phyloP scores from a whole-genome alignment of 805 yeast species.

The Yarrowia porcina region DNA sequence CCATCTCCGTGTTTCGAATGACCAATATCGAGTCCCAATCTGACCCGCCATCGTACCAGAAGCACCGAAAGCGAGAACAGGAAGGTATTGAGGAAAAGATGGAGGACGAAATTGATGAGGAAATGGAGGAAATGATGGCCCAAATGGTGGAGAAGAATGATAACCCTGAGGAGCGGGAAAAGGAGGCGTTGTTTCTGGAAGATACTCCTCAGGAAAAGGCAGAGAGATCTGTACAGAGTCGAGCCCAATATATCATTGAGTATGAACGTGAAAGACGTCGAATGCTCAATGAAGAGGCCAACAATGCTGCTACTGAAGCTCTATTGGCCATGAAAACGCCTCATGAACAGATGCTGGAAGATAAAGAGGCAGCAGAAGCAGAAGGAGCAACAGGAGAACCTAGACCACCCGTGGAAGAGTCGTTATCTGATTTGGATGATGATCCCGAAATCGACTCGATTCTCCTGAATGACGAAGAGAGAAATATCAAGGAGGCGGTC shows the following conservation, averaged over 20 bases:
- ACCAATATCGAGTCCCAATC: constrained; percentile 45
- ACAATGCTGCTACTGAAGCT: constrained; percentile 4
- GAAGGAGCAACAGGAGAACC: constrained; percentile 1
- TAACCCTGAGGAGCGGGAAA: constrained; percentile 16
- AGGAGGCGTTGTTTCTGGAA: constrained; percentile 23
- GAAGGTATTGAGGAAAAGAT: constrained; percentile 12
- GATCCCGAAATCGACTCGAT: constrained; percentile 63
- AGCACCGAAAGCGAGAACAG: constrained; percentile 54
- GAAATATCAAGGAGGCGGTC: constrained; percentile 68
- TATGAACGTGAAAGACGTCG: constrained; percentile 14
- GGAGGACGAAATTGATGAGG: constrained; percentile 24
- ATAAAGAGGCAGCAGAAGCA: neutral
- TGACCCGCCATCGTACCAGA: constrained; percentile 79
- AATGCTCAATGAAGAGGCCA: constrained; percentile 24
- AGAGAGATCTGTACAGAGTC: constrained; percentile 21
- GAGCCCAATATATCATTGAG: constrained; percentile 24
- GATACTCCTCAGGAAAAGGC: constrained; percentile 27
- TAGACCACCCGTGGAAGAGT: constrained; percentile 37
- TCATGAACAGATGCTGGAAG: constrained; percentile 9
- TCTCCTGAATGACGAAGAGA: constrained; percentile 65
- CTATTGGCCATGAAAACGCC: constrained; percentile 16
- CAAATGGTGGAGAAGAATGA: constrained; percentile 5
- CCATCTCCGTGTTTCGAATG: constrained; percentile 70
- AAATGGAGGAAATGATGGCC: constrained; percentile 12
- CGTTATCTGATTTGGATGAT: constrained; percentile 69